Evolutionary conservation across 352 stramenopile species (phyloP).

Genomic region (Pythium aphanidermatum): DNA sequence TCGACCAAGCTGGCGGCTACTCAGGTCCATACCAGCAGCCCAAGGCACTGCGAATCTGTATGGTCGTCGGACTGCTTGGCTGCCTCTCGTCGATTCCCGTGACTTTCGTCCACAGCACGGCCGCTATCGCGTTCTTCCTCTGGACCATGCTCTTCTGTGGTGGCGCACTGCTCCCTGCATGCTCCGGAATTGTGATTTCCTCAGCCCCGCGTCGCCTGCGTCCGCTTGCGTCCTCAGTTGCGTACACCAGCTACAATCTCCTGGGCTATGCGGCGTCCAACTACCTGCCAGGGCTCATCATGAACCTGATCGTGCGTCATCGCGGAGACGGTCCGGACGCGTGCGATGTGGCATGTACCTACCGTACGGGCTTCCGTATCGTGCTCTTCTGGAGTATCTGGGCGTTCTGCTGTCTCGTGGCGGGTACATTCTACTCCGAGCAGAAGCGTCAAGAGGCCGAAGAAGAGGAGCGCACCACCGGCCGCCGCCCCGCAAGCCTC

Average conservation of each 20-base stretch:
- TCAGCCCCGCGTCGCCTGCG: constrained; percentile 51
- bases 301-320: constrained; percentile 70
- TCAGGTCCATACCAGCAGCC: constrained; percentile 59
- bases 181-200: constrained; percentile 82
- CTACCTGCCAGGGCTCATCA: constrained; percentile 77
- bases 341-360: constrained; percentile 71
- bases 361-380: constrained; percentile 78
- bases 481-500: constrained; percentile 11
- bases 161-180: constrained; percentile 60
- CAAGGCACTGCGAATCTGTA: constrained; percentile 61
- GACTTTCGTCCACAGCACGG: constrained; percentile 58
- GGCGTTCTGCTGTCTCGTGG: constrained; percentile 65
- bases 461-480: constrained; percentile 19
- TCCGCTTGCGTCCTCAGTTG: constrained; percentile 69
- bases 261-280: constrained; percentile 82
- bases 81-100: constrained; percentile 55
- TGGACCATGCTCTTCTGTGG: constrained; percentile 86
- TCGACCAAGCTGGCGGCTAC: constrained; percentile 75
- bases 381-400: constrained; percentile 68
- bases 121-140: constrained; percentile 62
- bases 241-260: constrained; percentile 81
- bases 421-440: constrained; percentile 30
- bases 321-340: constrained; percentile 23
- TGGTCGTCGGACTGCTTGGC: constrained; percentile 47
- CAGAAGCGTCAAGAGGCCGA: constrained; percentile 18